Conservation (phyloP, 208 protist genomes). For the Leishmania gerbilli region DNA sequence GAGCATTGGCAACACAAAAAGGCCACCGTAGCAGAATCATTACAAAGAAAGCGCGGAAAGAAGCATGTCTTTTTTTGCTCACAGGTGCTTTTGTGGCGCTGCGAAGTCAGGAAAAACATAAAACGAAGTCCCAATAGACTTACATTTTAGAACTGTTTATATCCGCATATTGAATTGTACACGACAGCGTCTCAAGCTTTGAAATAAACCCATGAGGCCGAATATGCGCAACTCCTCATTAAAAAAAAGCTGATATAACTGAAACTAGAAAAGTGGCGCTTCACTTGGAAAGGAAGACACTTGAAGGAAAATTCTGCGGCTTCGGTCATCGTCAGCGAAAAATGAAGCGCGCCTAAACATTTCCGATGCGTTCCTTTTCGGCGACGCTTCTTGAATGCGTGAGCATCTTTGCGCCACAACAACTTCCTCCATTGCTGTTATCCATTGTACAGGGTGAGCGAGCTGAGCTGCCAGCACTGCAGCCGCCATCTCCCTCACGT, state of each 20-base stretch:
- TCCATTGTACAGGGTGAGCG: conserved; percentile 85
- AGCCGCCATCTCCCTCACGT: conserved; percentile 73
- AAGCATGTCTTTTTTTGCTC: conserved; percentile 1
- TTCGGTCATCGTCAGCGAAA: neutral
- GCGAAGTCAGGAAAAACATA: conserved; percentile 5
- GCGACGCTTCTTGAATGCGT: conserved; percentile 68
- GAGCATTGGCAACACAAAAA: neutral
- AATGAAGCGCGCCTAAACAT: conserved; percentile 76
- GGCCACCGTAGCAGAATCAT: neutral
- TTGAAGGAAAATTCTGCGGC: neutral
- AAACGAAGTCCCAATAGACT: conserved; percentile 2
- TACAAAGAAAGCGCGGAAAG: neutral
- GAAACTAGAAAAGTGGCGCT: conserved; percentile 16
- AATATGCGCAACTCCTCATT: neutral
- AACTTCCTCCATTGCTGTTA: conserved; percentile 73
- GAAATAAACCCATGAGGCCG: neutral
- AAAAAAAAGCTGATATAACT: conserved; percentile 5
- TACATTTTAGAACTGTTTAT: neutral
- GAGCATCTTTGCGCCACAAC: conserved; percentile 41
- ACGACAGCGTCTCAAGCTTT: neutral
- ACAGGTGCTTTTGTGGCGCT: neutral
- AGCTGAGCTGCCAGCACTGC: conserved; percentile 77
- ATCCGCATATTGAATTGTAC: neutral
- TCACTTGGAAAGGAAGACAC: conserved; percentile 39
- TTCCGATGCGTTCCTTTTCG: conserved; percentile 58